phyloP scores from a whole-genome alignment of 768 basidiomycete species.

The Boletus eberwhitei region DNA sequence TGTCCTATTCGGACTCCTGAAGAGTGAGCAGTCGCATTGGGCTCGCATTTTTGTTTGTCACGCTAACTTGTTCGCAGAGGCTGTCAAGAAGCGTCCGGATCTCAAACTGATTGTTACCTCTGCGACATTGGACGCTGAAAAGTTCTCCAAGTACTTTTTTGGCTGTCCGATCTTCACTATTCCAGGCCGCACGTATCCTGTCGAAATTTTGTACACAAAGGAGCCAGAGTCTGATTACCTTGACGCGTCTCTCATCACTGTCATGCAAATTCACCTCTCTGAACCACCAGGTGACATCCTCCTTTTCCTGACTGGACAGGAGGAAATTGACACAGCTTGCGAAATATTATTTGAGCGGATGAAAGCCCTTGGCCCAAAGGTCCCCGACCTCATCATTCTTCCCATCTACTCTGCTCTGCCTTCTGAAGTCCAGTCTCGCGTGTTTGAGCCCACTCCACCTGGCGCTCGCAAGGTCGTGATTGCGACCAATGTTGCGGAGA shows the following conservation, averaged over 20 bases:
- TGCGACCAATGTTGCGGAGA: slow-evolving; percentile 99
- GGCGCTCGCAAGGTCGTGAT: slow-evolving; percentile 99
- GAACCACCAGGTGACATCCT: slow-evolving; percentile 96
- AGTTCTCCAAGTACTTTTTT: slow-evolving; percentile 99
- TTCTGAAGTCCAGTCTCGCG: slow-evolving; percentile 95
- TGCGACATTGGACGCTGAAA: slow-evolving; percentile 98
- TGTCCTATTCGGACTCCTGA: slow-evolving; percentile 92
- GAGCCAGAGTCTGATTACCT: slow-evolving; percentile 98
- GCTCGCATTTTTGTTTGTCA: neutral
- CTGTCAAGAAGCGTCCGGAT: slow-evolving; percentile 90
- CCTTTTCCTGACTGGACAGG: slow-evolving; percentile 96
- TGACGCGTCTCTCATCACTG: slow-evolving; percentile 95
- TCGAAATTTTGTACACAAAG: slow-evolving; percentile 97
- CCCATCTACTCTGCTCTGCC: slow-evolving; percentile 98
- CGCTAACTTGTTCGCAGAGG: slow-evolving; percentile 55
- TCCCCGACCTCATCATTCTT: slow-evolving; percentile 93
- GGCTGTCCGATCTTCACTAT: slow-evolving; percentile 99
- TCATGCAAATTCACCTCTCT: slow-evolving; percentile 99
- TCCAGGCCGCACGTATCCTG: slow-evolving; percentile 98
- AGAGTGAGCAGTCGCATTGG: slow-evolving; percentile 37
- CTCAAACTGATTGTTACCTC: slow-evolving; percentile 98
- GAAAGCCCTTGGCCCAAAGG: slow-evolving; percentile 98
- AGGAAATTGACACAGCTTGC: slow-evolving; percentile 97
- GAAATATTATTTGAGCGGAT: slow-evolving; percentile 98
- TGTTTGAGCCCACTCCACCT: slow-evolving; percentile 97